phyloP scores from a whole-genome alignment of 2,329 filamentous ascomycete species.

The Colletotrichum siamense region DNA sequence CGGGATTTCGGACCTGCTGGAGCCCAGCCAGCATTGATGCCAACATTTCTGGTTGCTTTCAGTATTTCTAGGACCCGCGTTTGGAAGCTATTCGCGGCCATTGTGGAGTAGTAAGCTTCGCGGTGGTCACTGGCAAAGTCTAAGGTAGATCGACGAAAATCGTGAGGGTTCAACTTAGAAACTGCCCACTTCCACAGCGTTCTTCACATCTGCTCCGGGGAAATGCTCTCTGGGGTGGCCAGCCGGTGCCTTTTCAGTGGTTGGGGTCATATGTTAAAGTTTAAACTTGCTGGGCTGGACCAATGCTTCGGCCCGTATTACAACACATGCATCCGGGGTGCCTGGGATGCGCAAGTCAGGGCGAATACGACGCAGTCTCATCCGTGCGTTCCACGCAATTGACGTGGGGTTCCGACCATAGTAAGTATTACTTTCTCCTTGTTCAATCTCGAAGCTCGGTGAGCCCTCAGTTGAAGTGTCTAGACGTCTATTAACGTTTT shows the following conservation, averaged over 20 bases:
- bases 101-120: not conserved
- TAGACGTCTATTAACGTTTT: not conserved
- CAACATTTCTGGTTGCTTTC: not conserved
- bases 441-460: not conserved
- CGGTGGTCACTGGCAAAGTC: not conserved
- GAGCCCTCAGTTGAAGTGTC: not conserved
- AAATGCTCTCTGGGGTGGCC: not conserved
- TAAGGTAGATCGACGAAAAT: not conserved
- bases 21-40: not conserved
- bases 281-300: not conserved
- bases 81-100: not conserved
- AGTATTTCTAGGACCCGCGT: not conserved
- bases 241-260: not conserved
- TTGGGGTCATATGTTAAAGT: not conserved
- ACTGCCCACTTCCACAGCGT: not conserved
- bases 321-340: not conserved
- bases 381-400: not conserved
- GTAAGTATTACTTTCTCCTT: not conserved
- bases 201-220: not conserved
- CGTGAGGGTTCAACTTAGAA: not conserved
- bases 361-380: not conserved
- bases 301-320: not conserved
- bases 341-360: not conserved
- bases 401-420: not conserved
- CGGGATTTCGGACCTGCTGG: not conserved